Conservation (phyloP, 495 filamentous ascomycete genomes). For the Aspergillus sclerotiicarbonarius region DNA sequence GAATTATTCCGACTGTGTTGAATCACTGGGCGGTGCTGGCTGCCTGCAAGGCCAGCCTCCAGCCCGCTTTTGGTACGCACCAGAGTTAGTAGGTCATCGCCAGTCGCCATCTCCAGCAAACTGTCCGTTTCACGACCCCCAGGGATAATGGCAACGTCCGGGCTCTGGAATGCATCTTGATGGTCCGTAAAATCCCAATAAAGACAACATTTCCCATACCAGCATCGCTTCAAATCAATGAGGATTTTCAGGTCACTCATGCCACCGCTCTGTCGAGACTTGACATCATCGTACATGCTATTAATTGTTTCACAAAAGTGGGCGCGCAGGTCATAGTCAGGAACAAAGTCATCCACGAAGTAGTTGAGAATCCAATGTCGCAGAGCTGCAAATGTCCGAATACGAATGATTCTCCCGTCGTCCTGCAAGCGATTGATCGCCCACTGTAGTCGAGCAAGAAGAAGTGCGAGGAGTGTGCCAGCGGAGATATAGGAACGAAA, state of each 20-base stretch:
- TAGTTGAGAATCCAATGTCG: conserved; percentile 99
- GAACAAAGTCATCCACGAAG: conserved; percentile 91
- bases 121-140: conserved; percentile 53
- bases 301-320: conserved; percentile 84
- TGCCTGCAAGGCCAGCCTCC: conserved; percentile 30
- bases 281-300: conserved; percentile 63
- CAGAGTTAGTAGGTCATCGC: conserved; percentile 18
- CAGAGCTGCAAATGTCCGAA: conserved; percentile 92
- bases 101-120: conserved; percentile 15
- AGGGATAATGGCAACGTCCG: conserved; percentile 70
- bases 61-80: conserved; percentile 8
- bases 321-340: conserved; percentile 72
- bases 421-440: conserved; percentile 79
- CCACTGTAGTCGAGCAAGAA: conserved; percentile 84
- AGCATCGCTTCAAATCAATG: conserved; percentile 93
- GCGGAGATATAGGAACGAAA: conserved; percentile 82
- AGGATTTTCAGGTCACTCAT: conserved; percentile 87
- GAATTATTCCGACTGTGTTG: conserved; percentile 48
- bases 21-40: conserved; percentile 14
- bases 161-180: conserved; percentile 49
- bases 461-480: conserved; percentile 71
- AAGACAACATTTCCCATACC: conserved; percentile 83
- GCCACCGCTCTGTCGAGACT: conserved; percentile 48
- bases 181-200: conserved; percentile 80
- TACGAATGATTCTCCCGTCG: conserved; percentile 84